Conservation (phyloP, 208 protist species). For the Wallacemonas sp. region DNA sequence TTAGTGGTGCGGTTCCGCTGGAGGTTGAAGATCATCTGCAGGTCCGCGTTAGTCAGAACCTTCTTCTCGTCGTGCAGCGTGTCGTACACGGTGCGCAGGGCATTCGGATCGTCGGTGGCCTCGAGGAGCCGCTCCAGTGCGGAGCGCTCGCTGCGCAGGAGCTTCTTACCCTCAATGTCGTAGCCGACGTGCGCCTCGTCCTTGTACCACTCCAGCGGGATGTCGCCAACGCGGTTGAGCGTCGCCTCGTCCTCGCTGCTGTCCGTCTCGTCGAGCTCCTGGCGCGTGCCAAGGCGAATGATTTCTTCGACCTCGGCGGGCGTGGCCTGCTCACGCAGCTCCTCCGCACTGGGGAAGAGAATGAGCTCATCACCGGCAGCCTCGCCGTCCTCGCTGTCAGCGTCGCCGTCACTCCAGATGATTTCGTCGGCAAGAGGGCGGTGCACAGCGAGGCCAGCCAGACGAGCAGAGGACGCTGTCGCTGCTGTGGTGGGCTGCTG, state of each 20-base stretch:
- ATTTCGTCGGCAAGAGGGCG: constrained; percentile 55
- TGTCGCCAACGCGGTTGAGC: constrained; percentile 93
- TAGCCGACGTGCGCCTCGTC: constrained; percentile 94
- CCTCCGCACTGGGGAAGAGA: constrained; percentile 83
- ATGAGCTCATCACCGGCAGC: constrained; percentile 53
- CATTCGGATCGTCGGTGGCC: constrained; percentile 91
- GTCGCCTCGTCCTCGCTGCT: constrained; percentile 90
- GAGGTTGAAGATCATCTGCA: constrained; percentile 94
- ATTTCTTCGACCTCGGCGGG: constrained; percentile 22
- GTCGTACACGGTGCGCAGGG: constrained; percentile 92
- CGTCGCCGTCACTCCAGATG: constrained; percentile 72
- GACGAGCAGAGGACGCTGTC: not conserved
- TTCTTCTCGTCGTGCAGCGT: constrained; percentile 90
- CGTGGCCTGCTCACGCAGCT: constrained; percentile 30
- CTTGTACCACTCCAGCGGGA: constrained; percentile 95
- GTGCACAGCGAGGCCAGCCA: constrained; percentile 9
- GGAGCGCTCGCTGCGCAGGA: constrained; percentile 86
- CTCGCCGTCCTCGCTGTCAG: constrained; percentile 25
- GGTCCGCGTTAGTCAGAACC: constrained; percentile 84
- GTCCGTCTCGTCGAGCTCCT: constrained; percentile 84
- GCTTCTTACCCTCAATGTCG: constrained; percentile 90
- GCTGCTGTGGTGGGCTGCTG: not conserved
- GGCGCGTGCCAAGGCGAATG: constrained; percentile 70
- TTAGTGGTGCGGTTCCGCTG: constrained; percentile 91
- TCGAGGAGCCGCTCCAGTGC: constrained; percentile 91